Conservation (phyloP, 495 filamentous ascomycete species). For the Penicillium silybi region DNA sequence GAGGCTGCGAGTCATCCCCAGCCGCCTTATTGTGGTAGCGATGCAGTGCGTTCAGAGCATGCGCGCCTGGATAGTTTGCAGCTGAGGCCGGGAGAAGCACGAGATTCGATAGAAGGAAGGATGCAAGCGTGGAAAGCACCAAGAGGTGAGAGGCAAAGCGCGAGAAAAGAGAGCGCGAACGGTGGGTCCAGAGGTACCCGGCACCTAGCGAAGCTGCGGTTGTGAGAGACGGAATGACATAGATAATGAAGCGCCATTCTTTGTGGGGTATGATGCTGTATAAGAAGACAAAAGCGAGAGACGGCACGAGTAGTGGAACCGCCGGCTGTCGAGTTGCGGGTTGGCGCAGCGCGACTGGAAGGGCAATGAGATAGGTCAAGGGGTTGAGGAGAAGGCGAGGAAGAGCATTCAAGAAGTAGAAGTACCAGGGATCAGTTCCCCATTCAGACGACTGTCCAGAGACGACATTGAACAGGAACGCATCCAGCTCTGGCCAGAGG, state of each 20-base stretch:
- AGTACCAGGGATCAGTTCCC: conserved; percentile 81
- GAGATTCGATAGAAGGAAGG: conserved; percentile 54
- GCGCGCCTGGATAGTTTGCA: conserved; percentile 85
- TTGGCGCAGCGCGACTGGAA: conserved; percentile 60
- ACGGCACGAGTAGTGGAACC: conserved; percentile 58
- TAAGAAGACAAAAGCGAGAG: conserved; percentile 65
- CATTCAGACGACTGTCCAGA: conserved; percentile 66
- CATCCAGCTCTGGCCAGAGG: conserved; percentile 86
- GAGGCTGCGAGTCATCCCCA: conserved; percentile 15
- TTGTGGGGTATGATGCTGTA: conserved; percentile 92
- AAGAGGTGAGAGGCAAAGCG: conserved; percentile 46
- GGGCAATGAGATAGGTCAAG: conserved; percentile 52
- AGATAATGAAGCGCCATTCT: conserved; percentile 93
- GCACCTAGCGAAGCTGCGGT: conserved; percentile 72
- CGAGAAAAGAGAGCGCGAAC: conserved; percentile 49
- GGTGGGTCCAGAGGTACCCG: conserved; percentile 66
- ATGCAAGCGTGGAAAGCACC: conserved; percentile 56
- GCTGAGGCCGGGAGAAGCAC: conserved; percentile 67
- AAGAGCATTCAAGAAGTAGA: conserved; percentile 79
- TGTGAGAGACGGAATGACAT: conserved; percentile 76
- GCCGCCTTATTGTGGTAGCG: conserved; percentile 11
- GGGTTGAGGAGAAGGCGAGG: conserved; percentile 85
- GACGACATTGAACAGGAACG: conserved; percentile 89
- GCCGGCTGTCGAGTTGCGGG: conserved; percentile 45
- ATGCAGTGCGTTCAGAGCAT: conserved; percentile 59